Base-by-base conservation (phyloP, 768 basidiomycete species). In the Boletus tomentosulus region DNA sequence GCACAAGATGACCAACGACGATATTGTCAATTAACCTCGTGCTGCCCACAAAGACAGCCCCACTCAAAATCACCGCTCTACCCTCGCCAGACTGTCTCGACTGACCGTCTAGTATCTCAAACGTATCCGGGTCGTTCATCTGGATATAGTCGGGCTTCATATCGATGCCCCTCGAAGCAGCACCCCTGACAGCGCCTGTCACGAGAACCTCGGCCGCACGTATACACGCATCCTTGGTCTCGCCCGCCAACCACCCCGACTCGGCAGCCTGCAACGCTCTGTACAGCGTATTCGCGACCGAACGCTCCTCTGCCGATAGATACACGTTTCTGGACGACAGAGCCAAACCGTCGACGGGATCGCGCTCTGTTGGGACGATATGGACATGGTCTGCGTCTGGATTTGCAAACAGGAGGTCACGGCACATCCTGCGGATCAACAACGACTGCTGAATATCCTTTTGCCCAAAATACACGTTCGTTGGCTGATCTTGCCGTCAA, bases 371-470 rank as follows among this genome's bases (percentile, higher is more conserved):
- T 1, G 92, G 90, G 6, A 97, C 77, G 60, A 99, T 93, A 67
- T 87, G 85, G n/a, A 98, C 66, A 62, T 85, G 82, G 27, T 81
- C 73, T 0, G 86, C 73, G 10, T 80, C 74, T 0, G 97, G 97
- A 65, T 90, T 79, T 6, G 87, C 73, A n/a, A 93, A 69, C 10
- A 96, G 81, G 6, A 97, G 76, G 68, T 99, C 97, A 28, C 78
- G 74, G 50, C 80, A 79, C 71, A 98, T 75, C 4, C 85, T 82
- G 33, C 87, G 86, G 31, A 98, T 76, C 43, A 99, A 72, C 15
- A 98, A 74, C 0, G 89, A 92, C 67, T 99, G 97, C 66, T 99
- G 97, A 50, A 99, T 97, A 67, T 98, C 96, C 67, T 98, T 98
- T 71, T 98, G 95, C 1, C 97, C 96, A 57, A 99, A 97, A 70